A percentile compares a stretch with the other conserved stretches of the same genome.
phyloP scores from a whole-genome alignment of 2,329 filamentous ascomycete species.

The Taxawa tesnikishii region DNA sequence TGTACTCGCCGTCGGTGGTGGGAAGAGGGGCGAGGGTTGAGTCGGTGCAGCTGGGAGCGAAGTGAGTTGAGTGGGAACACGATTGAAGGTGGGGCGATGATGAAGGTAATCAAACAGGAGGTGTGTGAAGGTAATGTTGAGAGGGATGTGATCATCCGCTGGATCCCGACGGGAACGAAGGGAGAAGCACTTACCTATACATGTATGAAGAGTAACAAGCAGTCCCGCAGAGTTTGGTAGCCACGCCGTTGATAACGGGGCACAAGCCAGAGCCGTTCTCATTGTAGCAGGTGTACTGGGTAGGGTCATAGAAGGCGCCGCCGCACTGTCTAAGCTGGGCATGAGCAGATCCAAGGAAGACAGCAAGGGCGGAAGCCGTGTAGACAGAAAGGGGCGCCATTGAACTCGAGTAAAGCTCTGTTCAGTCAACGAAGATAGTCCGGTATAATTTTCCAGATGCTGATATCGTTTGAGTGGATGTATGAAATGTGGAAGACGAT shows the following conservation, averaged over 20 bases:
- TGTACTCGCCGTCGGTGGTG: slow-evolving; percentile 6
- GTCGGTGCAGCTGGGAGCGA: slow-evolving; percentile 2
- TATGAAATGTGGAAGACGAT: no score
- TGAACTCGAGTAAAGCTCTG: no score
- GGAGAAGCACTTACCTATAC: slow-evolving; percentile 5
- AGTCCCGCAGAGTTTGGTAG: slow-evolving; percentile 5
- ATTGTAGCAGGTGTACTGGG: slow-evolving; percentile 8
- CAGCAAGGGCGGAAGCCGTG: no score
- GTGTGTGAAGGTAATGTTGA: background rate
- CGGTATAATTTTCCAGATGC: no score
- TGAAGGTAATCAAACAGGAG: background rate
- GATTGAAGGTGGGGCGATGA: no score
- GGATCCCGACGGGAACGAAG: no score
- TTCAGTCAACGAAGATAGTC: no score
- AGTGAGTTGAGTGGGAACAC: background rate
- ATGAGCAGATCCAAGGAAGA: no score
- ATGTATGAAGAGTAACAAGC: slow-evolving; percentile 7
- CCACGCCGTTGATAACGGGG: slow-evolving; percentile 9
- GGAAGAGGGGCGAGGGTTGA: slow-evolving; percentile 1
- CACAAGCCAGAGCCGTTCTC: slow-evolving; percentile 5
- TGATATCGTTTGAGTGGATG: no score
- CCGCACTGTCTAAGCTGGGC: no score
- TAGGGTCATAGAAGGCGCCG: slow-evolving; percentile 5
- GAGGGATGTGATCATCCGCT: no score
- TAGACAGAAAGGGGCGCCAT: no score